Conservation (phyloP, 805 yeast species). For the Ogataea angusta region DNA sequence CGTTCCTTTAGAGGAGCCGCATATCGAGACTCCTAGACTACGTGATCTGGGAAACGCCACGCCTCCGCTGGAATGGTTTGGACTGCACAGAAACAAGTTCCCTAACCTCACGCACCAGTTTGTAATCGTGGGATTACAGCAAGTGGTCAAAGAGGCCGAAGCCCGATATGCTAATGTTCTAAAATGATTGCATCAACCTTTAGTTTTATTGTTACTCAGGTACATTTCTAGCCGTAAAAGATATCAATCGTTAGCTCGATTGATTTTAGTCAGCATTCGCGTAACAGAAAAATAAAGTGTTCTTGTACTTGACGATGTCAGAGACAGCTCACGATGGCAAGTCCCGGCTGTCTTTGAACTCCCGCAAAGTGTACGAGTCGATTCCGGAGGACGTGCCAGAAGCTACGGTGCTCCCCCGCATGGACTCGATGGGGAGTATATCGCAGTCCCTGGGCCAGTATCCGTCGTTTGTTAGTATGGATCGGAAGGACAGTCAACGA, state of each 20-base stretch:
- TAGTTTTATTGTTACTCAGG: too few relatives aligned
- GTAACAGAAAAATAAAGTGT: neutral
- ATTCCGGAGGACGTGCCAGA: neutral
- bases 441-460: neutral
- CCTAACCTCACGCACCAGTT: constrained; percentile 86
- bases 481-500: constrained; percentile 13
- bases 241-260: constrained; percentile 15
- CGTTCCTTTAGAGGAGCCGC: constrained; percentile 67
- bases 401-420: neutral
- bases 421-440: neutral
- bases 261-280: neutral
- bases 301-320: constrained; percentile 1
- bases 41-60: constrained; percentile 95
- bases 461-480: constrained; percentile 3
- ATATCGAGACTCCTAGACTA: constrained; percentile 84
- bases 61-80: constrained; percentile 98
- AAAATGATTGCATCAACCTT: constrained; percentile 22
- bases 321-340: constrained; percentile 3
- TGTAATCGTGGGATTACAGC: constrained; percentile 70
- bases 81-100: constrained; percentile 79
- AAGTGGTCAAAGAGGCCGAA: constrained; percentile 68
- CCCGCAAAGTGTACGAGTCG: neutral
- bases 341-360: neutral
- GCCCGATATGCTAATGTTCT: constrained; percentile 46
- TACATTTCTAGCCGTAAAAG: too few relatives aligned